A percentile compares a stretch with the other conserved stretches of the same genome.
Evolutionary conservation across 805 yeast species (phyloP).

Genomic region (Ogataea polymorpha): DNA sequence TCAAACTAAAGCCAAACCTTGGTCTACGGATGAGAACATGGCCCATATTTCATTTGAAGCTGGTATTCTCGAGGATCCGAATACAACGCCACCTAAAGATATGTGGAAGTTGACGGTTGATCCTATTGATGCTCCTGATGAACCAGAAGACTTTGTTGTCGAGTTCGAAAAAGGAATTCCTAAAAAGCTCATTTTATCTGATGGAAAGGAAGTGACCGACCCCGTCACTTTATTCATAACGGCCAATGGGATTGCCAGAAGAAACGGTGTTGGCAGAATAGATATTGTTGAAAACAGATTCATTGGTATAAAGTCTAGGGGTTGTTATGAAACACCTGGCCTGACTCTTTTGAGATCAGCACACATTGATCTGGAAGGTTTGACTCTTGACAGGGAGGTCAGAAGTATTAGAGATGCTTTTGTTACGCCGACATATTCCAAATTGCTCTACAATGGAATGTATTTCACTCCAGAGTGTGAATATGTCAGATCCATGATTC

Average conservation of each 20-base stretch:
- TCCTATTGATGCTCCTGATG: slow-evolving; percentile 91
- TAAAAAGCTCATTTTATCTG: slow-evolving; percentile 66
- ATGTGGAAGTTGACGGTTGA: slow-evolving; percentile 99
- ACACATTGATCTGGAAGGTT: slow-evolving; percentile 95
- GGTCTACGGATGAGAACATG: slow-evolving; percentile 99
- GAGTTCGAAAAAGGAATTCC: slow-evolving; percentile 87
- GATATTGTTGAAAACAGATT: slow-evolving; percentile 99
- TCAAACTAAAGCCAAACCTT: slow-evolving; percentile 98
- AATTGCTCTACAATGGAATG: slow-evolving; percentile 92
- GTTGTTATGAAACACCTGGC: slow-evolving; percentile 99
- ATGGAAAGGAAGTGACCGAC: slow-evolving; percentile 61
- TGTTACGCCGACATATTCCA: slow-evolving; percentile 90
- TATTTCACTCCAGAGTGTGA: slow-evolving; percentile 99
- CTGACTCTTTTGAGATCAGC: slow-evolving; percentile 89
- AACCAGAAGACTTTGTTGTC: slow-evolving; percentile 85
- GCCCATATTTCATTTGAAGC: slow-evolving; percentile 99
- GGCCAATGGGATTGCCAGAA: slow-evolving; percentile 94
- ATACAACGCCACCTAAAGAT: slow-evolving; percentile 98
- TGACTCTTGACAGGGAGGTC: slow-evolving; percentile 95
- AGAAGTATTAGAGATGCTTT: slow-evolving; percentile 94
- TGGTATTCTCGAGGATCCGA: slow-evolving; percentile 98
- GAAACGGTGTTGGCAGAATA: slow-evolving; percentile 99
- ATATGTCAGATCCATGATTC: slow-evolving; percentile 88
- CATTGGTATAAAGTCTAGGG: slow-evolving; percentile 98
- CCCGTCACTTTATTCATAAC: slow-evolving; percentile 90